Evolutionary conservation across 2,329 filamentous ascomycete genomes (phyloP).

Genomic region (Diaporthe sp.): DNA sequence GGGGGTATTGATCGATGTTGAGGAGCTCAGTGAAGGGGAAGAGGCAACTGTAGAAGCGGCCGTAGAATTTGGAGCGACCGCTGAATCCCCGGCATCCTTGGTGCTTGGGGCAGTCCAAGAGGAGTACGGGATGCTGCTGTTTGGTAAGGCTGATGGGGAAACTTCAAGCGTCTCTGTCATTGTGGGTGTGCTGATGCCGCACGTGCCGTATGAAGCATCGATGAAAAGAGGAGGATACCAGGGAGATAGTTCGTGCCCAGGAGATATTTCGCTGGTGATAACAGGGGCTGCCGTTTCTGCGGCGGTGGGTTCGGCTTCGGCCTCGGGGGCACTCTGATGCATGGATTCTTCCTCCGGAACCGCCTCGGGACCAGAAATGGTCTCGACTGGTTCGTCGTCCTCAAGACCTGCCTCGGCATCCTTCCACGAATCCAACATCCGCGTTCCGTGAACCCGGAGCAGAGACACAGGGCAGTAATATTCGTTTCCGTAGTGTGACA

Average conservation of each 20-base stretch:
- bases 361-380: constrained; percentile 48
- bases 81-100: background rate
- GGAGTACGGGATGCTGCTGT: constrained; percentile 14
- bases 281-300: background rate
- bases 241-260: constrained; percentile 46
- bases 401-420: constrained; percentile 80
- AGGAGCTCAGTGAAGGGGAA: background rate
- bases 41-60: constrained; percentile 27
- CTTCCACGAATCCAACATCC: constrained; percentile 94
- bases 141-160: constrained; percentile 35
- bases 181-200: constrained; percentile 47
- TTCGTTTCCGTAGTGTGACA: constrained; percentile 95
- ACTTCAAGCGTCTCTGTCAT: constrained; percentile 45
- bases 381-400: constrained; percentile 69
- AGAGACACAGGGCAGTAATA: constrained; percentile 96
- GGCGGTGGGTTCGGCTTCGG: constrained; percentile 33
- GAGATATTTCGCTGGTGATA: constrained; percentile 22
- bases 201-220: constrained; percentile 44
- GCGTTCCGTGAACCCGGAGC: constrained; percentile 92
- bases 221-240: constrained; percentile 46
- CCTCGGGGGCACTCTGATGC: constrained; percentile 30
- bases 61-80: background rate
- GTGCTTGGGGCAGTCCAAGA: constrained; percentile 12
- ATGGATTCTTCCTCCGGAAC: constrained; percentile 48
- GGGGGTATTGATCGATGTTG: background rate